phyloP scores from a whole-genome alignment of 345 rosid species.

The Aquilaria yunnanensis region DNA sequence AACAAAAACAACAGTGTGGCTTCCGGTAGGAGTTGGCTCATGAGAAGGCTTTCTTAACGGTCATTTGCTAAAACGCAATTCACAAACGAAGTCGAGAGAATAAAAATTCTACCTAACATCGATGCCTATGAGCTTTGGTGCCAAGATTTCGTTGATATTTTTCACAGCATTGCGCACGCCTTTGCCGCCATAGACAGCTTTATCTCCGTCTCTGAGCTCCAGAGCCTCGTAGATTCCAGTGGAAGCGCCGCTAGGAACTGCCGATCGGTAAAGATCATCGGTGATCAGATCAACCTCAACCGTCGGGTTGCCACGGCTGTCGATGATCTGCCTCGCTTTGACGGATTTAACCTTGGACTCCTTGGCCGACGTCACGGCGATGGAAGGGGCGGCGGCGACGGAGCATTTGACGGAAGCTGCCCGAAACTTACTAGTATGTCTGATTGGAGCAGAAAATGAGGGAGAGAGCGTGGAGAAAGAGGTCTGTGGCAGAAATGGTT shows the following conservation, averaged over 20 bases:
- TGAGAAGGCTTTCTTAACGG: no score
- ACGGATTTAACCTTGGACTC: conserved; percentile 64
- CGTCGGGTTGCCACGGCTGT: conserved; percentile 97
- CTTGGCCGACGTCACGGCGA: conserved; percentile 3
- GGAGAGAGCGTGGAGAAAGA: conserved; percentile 15
- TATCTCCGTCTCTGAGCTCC: conserved; percentile 92
- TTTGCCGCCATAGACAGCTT: conserved; percentile 81
- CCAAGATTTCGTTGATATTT: conserved; percentile 70
- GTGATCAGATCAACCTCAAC: conserved; percentile 95
- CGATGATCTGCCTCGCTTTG: conserved; percentile 96
- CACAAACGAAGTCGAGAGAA: no score
- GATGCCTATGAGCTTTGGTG: conserved; percentile 80
- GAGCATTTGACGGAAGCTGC: conserved; percentile 47
- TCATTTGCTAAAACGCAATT: no score
- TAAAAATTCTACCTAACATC: conserved; percentile 64
- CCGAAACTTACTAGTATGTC: conserved; percentile 29
- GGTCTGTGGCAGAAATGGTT: conserved; percentile 24
- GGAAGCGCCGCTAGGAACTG: conserved; percentile 98
- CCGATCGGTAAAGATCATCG: conserved; percentile 73
- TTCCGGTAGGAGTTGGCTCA: no score
- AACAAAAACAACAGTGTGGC: no score
- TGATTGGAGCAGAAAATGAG: conserved; percentile 15
- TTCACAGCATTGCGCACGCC: conserved; percentile 77
- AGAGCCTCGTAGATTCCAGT: conserved; percentile 97
- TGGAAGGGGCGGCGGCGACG: conserved; percentile 28